Percentiles rank a stretch among this genome's conserved stretches.
These are phyloP conservation scores for Nannizzia gypsea DNA, from an alignment of 2,329 filamentous ascomycete species.

Conservation along the genomic window DNA sequence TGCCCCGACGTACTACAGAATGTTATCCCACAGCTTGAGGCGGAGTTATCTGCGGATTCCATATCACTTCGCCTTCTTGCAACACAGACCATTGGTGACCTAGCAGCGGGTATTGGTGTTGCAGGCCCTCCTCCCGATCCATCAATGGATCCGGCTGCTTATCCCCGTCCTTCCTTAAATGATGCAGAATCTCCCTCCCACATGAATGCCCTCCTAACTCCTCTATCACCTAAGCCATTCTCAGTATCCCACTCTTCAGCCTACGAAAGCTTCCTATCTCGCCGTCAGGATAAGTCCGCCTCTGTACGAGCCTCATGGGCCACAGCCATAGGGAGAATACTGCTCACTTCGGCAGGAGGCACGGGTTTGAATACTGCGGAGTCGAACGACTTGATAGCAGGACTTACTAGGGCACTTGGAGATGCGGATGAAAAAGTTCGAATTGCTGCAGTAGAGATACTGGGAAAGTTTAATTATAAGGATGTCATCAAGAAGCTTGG, in stretches of 20 bases:
- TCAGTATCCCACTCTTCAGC: constrained; percentile 65
- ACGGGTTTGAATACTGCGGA: constrained; percentile 78
- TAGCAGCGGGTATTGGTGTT: constrained; percentile 85
- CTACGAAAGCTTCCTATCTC: constrained; percentile 73
- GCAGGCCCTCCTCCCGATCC: constrained; percentile 68
- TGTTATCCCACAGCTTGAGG: constrained; percentile 85
- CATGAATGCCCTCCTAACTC: constrained; percentile 60
- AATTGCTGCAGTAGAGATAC: constrained; percentile 71
- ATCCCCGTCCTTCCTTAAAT: constrained; percentile 50
- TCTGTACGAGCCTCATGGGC: constrained; percentile 79
- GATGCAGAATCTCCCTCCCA: constrained; percentile 40
- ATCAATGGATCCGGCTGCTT: constrained; percentile 65
- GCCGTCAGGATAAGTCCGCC: constrained; percentile 75
- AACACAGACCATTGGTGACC: constrained; percentile 88
- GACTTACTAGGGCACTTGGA: constrained; percentile 66
- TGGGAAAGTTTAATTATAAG: constrained; percentile 68
- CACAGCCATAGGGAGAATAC: constrained; percentile 67
- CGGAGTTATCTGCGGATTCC: constrained; percentile 83
- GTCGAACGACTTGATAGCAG: constrained; percentile 60
- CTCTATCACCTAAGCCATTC: constrained; percentile 80
- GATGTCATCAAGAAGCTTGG: constrained; percentile 76
- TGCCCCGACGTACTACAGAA: constrained; percentile 80
- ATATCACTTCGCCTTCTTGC: constrained; percentile 74
- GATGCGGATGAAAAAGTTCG: constrained; percentile 88
- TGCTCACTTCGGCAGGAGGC: constrained; percentile 82